Base-by-base conservation (phyloP, 2,329 filamentous ascomycete genomes). In the Fusarium duplospermum region DNA sequence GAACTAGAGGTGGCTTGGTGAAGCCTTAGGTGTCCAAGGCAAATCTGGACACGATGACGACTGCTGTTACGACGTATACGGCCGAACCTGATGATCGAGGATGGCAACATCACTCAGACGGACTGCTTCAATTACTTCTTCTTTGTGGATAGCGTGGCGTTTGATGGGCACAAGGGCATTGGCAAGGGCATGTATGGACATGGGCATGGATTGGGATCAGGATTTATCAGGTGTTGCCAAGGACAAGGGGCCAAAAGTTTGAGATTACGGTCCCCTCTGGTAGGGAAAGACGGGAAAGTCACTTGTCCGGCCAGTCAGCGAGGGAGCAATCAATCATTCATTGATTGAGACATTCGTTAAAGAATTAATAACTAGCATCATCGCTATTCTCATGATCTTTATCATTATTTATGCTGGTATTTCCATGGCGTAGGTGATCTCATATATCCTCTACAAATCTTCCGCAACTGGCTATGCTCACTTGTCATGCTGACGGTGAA, bases 61-160 rank as follows among this genome's bases (percentile, higher is more conserved):
- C 56, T 47, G 57, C 50, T 63, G 29, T 64, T 54, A 76, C 68
- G 74, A 76, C 54, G 27, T 64, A 69, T 59, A 77, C 75, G 75
- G 70, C 72, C 64, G 66, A 69, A 66, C 58, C 47, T 64, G 33
- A 76, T 65, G 73, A 77, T 57, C 50, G 64, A 54, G 61, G 67
- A 77, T 58, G 76, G 77, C 66, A 62, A 65, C 70, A 77, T 69
- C 63, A 52, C 58, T 52, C 36, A 22, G 57, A 69, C 67, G 73
- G 50, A 50, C 52, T 71, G 40, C 27, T 67, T 69, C 24, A 35
- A 42, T 67, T 70, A 60, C 47, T 66, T 69, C 40, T 59, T 59
- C 59, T 70, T 67, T 75, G 67, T 74, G 61, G 61, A 71, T 45
- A 78, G 76, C 76, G 71, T 42, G 76, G 76, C 73, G 76, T 76